Evolutionary conservation across 176 grass and related monocot species (phyloP), one percentile per base, ranked within the genome.

Genomic region (Oryza rufipogon): DNA sequence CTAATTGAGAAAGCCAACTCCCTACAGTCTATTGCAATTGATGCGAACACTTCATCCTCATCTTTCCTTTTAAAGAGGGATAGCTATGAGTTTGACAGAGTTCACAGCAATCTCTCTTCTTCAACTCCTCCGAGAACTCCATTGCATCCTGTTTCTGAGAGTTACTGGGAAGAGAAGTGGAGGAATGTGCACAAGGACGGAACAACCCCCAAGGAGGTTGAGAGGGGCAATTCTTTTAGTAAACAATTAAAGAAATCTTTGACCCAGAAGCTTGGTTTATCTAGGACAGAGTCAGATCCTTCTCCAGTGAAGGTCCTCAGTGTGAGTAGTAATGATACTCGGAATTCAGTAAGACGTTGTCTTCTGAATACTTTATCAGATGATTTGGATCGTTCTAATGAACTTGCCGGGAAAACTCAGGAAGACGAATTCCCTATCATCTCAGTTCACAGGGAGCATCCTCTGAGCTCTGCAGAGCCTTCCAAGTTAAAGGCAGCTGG

Each of bases 131-230:
- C 85, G 1, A 95, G 86, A 76, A 87, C 86, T 44, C 83, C 91
- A 64, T n/a, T 87, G 47, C 86, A 92, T 83, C 88, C 81, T 73
- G 16, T 90, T 79, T 54, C 90, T 0, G 88, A 92, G 84, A 94
- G 91, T 65, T 99, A 99, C 26, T 99, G 97, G 97, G 97, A 99
- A 95, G 84, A 96, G 76, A 90, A 91, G 82, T 99, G 97, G 97
- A 90, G 90, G 78, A 91, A 91, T 56, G 72, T 96, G 75, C 93
- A 99, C 48, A 86, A 89, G 73, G 71, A 89, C 9, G 91, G 89
- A 81, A 72, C 87, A 66, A 19, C 83, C 38, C 81, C 68, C 47
- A 81, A 80, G 13, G 81, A 86, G 70, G 89, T 47, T 70, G 90
- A 69, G 54, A 91, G 84, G 77, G 85, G 45, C 15, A 44, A 80